phyloP scores from a whole-genome alignment of 2,329 filamentous ascomycete species.

The Talaromyces verruculosus region DNA sequence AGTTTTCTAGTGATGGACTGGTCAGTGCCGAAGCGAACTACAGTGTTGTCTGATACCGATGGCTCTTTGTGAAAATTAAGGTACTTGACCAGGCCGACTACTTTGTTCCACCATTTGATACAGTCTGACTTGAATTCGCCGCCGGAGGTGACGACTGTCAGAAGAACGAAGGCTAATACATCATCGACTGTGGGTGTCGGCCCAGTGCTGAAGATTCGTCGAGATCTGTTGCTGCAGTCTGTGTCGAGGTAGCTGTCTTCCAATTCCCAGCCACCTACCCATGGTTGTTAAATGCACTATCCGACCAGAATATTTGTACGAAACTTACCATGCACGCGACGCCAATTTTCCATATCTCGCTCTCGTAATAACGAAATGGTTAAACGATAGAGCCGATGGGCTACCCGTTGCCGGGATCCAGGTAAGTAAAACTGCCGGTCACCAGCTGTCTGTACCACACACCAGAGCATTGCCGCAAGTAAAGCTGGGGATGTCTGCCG shows the following conservation, averaged over 20 bases:
- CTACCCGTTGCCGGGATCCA: constrained; percentile 42
- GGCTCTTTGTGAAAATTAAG: constrained; percentile 44
- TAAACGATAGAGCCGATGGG: not conserved
- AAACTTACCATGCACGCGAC: not conserved
- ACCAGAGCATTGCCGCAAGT: constrained; percentile 52
- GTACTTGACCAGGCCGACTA: constrained; percentile 41
- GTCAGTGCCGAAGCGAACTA: constrained; percentile 36
- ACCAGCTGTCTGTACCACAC: constrained; percentile 50
- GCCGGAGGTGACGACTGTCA: constrained; percentile 47
- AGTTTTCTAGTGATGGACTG: not conserved
- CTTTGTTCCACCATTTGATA: constrained; percentile 51
- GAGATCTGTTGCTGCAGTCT: not conserved
- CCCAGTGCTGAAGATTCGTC: not conserved
- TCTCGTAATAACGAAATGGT: not conserved
- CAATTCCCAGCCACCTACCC: not conserved
- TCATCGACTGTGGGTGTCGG: not conserved
- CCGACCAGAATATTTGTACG: not conserved
- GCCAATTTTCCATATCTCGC: not conserved
- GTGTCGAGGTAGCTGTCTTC: not conserved
- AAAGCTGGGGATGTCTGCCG: constrained; percentile 45
- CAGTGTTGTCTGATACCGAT: constrained; percentile 28
- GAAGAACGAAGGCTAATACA: not conserved
- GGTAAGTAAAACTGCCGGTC: constrained; percentile 46
- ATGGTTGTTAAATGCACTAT: not conserved
- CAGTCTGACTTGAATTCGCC: constrained; percentile 53